Evolutionary conservation across 2,329 filamentous ascomycete species (phyloP).

Genomic region (Fusarium cyanostomum): DNA sequence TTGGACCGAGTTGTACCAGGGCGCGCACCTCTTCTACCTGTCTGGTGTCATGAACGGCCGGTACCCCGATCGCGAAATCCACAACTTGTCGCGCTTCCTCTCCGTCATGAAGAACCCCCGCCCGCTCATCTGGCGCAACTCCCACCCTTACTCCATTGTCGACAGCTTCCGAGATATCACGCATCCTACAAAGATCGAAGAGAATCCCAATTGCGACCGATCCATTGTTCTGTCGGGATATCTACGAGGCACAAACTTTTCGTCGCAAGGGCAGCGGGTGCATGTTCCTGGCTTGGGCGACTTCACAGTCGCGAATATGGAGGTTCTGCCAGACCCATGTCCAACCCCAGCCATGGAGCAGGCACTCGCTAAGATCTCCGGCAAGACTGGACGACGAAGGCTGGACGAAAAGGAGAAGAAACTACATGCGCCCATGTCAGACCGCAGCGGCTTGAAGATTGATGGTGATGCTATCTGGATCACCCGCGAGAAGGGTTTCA

Average conservation of each 20-base stretch:
- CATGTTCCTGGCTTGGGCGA: slow-evolving; percentile 95
- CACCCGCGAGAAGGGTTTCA: slow-evolving; percentile 74
- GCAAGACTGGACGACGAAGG: slow-evolving; percentile 81
- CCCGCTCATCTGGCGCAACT: slow-evolving; percentile 95
- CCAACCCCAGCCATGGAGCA: slow-evolving; percentile 93
- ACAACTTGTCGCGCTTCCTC: slow-evolving; percentile 94
- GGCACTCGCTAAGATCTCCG: slow-evolving; percentile 82
- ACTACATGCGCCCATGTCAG: slow-evolving; percentile 96
- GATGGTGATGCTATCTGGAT: slow-evolving; percentile 98
- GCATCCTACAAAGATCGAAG: slow-evolving; percentile 89
- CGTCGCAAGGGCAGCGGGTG: slow-evolving; percentile 83
- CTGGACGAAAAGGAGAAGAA: slow-evolving; percentile 97
- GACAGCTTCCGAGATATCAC: slow-evolving; percentile 97
- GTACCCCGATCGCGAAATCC: slow-evolving; percentile 95
- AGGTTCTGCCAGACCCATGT: slow-evolving; percentile 91
- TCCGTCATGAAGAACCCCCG: slow-evolving; percentile 99
- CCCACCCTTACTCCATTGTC: slow-evolving; percentile 91
- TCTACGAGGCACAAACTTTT: slow-evolving; percentile 92
- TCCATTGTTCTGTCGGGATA: slow-evolving; percentile 94
- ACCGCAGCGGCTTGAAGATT: slow-evolving; percentile 93
- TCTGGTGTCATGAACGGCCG: slow-evolving; percentile 96
- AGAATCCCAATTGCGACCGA: slow-evolving; percentile 88
- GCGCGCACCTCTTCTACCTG: slow-evolving; percentile 95
- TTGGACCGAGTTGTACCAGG: slow-evolving; percentile 97
- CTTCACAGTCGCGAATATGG: slow-evolving; percentile 82